Percentiles rank a stretch among this genome's conserved stretches.
Conservation (phyloP, 75 land plant species). For the Selaginella moellendorffii region DNA sequence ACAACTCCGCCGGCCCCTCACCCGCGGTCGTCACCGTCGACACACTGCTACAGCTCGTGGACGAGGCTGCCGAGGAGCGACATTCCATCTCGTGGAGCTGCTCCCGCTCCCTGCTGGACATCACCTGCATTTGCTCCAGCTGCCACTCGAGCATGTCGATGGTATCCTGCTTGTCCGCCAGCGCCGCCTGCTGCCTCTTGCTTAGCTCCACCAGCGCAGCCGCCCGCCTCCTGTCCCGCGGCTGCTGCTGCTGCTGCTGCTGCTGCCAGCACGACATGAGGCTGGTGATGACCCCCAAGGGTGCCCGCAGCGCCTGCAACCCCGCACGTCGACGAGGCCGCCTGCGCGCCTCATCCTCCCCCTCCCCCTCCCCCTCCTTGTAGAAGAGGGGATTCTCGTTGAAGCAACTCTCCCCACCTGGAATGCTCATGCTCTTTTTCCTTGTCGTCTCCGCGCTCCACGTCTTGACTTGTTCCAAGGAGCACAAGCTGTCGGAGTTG, state of each 20-base stretch:
- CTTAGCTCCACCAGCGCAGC: neutral
- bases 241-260: neutral
- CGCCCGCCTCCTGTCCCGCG: neutral
- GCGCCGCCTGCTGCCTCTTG: constrained; percentile 7
- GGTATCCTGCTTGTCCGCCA: constrained; percentile 4
- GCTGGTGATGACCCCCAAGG: neutral
- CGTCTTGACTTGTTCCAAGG: too few relatives aligned
- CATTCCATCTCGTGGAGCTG: neutral
- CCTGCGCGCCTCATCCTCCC: neutral
- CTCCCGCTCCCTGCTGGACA: neutral
- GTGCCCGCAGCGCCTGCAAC: neutral
- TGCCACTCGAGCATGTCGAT: constrained; percentile 9
- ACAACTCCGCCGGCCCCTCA: neutral
- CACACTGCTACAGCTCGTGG: too few relatives aligned
- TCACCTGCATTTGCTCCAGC: constrained; percentile 1
- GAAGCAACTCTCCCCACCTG: neutral
- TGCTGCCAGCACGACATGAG: neutral
- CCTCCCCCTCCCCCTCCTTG: neutral
- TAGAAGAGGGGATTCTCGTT: neutral
- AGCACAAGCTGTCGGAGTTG: too few relatives aligned
- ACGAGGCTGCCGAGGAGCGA: neutral
- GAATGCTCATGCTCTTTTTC: neutral
- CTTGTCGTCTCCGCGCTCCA: too few relatives aligned
- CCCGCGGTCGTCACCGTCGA: too few relatives aligned
- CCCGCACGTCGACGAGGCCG: neutral